Conservation (phyloP, 2,329 filamentous ascomycete genomes). For the Monilinia aucupariae region DNA sequence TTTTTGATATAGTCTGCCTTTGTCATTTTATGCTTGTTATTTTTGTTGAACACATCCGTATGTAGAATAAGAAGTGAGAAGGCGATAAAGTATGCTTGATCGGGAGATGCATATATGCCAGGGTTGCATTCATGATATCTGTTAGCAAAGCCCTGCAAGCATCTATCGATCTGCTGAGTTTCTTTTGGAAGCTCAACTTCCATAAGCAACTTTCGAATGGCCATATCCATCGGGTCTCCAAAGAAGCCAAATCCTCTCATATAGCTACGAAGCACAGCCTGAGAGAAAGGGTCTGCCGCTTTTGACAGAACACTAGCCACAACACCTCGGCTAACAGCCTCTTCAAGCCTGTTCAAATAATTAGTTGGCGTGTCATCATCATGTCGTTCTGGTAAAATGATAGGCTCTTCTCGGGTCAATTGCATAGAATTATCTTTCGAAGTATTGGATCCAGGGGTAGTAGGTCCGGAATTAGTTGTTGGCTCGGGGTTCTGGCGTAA, state of each 20-base stretch:
- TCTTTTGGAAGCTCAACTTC: conserved; percentile 94
- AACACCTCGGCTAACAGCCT: conserved; percentile 69
- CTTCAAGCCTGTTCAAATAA: conserved; percentile 80
- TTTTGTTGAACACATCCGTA: conserved; percentile 99
- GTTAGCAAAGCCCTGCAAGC: conserved; percentile 89
- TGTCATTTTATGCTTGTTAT: conserved; percentile 99
- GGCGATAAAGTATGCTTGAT: conserved; percentile 97
- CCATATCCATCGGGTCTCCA: conserved; percentile 96
- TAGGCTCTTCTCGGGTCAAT: conserved; percentile 59
- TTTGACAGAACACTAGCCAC: conserved; percentile 85
- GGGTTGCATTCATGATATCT: conserved; percentile 98
- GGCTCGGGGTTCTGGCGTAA: conserved; percentile 78
- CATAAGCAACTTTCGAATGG: conserved; percentile 90
- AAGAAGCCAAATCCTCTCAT: conserved; percentile 96
- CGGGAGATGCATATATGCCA: conserved; percentile 82
- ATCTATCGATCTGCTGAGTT: conserved; percentile 95
- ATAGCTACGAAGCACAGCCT: conserved; percentile 81
- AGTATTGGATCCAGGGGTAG: conserved; percentile 61
- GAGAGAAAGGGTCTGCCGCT: conserved; percentile 76
- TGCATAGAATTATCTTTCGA: conserved; percentile 84
- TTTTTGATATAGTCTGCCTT: conserved; percentile 94
- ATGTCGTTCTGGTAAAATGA: conserved; percentile 68
- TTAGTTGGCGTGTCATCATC: conserved; percentile 87
- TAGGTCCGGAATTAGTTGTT: conserved; percentile 61
- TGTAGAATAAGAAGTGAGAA: conserved; percentile 96